Base-by-base conservation (phyloP, 2,329 filamentous ascomycete genomes). In the Diaporthe destruens region DNA sequence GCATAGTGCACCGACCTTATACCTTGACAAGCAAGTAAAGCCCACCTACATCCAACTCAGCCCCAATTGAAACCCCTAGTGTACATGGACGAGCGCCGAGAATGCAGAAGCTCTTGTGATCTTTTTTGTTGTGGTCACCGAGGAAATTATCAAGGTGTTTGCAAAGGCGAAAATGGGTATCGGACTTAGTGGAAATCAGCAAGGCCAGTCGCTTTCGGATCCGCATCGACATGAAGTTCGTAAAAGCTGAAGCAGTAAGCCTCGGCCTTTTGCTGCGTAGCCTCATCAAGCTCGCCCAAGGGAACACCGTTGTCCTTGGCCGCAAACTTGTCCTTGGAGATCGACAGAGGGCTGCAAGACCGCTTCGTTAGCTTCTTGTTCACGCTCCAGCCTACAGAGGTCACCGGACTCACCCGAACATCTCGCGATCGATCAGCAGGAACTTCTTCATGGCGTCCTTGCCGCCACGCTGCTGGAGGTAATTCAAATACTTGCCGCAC, bases 401-500 rank as follows among this genome's bases (percentile, higher is more conserved):
- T 8, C 8, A 47, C 29, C 12, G 42, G 39, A 72, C 90, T 82
- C 84, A 92, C 91, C 96, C 96, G 80, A 97, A 96, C 73, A 98
- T 89, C 81, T 97, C 93, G 55, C 91, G 89, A 80, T 99, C 96
- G 47, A 98, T 85, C 73, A 88, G 85, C 79, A 98, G 87, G 81
- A 95, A 98, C 77, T 95, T 92, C 82, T 95, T 94, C 84, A 97
- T 96, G 2, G 94, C 90, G 42, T 95, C 90, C 80, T 95, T 93
- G 74, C 90, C 91, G 18, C 96, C 95, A 69, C 93, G 88, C 77
- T 97, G 92, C 75, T 97, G 90, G 47, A 99, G 86, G 79, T 96
- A 98, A 16, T 88, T 85, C 85, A 98, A 90, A 81, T 98, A 99
- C 71, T 88, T 85, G 74, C 93, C 88, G 53, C 92, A 91, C 6